phyloP scores from a whole-genome alignment of 345 rosid genomes.

The Eucalyptus marginata region DNA sequence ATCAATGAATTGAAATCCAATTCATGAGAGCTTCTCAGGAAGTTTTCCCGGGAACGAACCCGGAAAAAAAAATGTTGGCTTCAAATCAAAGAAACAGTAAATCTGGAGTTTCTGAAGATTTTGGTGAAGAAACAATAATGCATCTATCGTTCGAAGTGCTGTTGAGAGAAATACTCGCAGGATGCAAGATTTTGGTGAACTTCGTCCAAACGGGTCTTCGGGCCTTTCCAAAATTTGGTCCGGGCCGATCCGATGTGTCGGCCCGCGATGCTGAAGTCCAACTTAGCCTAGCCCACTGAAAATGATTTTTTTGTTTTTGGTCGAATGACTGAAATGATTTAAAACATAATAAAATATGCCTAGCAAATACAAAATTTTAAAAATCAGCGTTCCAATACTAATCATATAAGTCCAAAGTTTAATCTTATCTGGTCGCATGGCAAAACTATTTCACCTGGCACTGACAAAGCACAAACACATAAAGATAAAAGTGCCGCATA shows the following conservation, averaged over 20 bases:
- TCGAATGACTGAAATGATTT: neutral
- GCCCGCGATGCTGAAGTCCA: neutral
- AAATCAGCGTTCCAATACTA: neutral
- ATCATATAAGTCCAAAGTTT: neutral
- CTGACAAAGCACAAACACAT: neutral
- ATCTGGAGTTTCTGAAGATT: neutral
- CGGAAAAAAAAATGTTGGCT: neutral
- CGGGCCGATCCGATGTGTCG: neutral
- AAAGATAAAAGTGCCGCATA: accelerated
- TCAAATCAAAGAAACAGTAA: neutral
- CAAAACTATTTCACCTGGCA: neutral
- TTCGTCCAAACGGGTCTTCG: neutral
- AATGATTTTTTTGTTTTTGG: neutral
- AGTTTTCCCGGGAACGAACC: neutral
- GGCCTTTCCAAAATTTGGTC: neutral
- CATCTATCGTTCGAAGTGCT: neutral
- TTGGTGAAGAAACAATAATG: too few species aligned
- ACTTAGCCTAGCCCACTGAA: neutral
- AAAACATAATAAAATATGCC: neutral
- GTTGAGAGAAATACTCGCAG: neutral
- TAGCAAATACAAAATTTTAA: neutral
- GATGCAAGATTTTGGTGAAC: neutral
- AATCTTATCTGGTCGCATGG: neutral
- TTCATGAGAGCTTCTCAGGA: neutral
- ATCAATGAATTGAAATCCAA: neutral